Evolutionary conservation across 805 yeast species (phyloP).

Genomic region (Debaryomyces tyrocola): DNA sequence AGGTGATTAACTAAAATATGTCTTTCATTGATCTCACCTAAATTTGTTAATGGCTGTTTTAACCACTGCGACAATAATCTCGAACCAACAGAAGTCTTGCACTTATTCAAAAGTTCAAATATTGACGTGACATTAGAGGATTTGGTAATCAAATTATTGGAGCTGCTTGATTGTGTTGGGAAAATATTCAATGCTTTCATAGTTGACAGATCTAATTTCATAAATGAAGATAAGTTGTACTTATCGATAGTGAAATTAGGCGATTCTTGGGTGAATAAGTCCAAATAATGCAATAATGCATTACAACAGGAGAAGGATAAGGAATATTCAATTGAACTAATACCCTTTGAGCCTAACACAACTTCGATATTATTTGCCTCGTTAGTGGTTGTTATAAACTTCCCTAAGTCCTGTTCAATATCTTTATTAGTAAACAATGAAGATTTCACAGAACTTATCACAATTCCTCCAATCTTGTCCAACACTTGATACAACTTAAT

Average conservation of each 20-base stretch:
- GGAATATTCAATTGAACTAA: constrained; percentile 42
- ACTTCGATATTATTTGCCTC: constrained; percentile 35
- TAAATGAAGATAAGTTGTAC: constrained; percentile 74
- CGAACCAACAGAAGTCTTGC: constrained; percentile 88
- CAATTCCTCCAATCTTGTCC: constrained; percentile 71
- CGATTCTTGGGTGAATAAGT: constrained; percentile 56
- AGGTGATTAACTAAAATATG: constrained; percentile 75
- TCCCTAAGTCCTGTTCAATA: constrained; percentile 74
- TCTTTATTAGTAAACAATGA: constrained; percentile 63
- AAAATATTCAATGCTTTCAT: constrained; percentile 83
- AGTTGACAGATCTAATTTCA: constrained; percentile 91
- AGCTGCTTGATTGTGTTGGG: constrained; percentile 44
- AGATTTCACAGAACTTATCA: constrained; percentile 59
- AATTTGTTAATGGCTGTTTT: constrained; percentile 85
- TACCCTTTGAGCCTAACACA: constrained; percentile 55
- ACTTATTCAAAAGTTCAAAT: constrained; percentile 81
- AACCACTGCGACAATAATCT: constrained; percentile 90
- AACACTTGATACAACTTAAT: constrained; percentile 68
- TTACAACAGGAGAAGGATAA: constrained; percentile 62
- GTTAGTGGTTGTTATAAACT: constrained; percentile 49
- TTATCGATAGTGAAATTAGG: constrained; percentile 58
- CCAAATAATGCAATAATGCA: constrained; percentile 70
- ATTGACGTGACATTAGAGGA: constrained; percentile 48
- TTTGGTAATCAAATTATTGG: constrained; percentile 18
- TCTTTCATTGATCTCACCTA: constrained; percentile 58